Percentiles rank a stretch among this genome's conserved stretches.
phyloP scores from a whole-genome alignment of 805 yeast species.

The Saccharomycopsis babjevae region DNA sequence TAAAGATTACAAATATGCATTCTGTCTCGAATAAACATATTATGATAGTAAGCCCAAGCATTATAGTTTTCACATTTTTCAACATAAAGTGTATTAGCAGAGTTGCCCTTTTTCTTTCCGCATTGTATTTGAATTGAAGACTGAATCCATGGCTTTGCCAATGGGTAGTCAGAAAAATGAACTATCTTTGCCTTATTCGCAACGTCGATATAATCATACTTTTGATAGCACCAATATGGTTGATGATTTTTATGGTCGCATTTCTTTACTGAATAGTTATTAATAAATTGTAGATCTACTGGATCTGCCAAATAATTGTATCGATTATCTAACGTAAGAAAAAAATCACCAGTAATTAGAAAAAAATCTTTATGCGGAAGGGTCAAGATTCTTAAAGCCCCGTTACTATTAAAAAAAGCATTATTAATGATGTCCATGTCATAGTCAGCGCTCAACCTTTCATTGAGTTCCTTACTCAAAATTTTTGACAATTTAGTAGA shows the following conservation, averaged over 20 bases:
- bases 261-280: constrained; percentile 9
- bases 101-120: not conserved
- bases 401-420: not conserved
- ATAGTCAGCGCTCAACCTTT: constrained; percentile 30
- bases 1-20: constrained; percentile 7
- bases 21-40: constrained; percentile 15
- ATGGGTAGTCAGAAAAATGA: constrained; percentile 59
- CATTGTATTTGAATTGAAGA: constrained; percentile 7
- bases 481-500: constrained; percentile 23
- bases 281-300: constrained; percentile 26
- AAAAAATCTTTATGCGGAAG: constrained; percentile 46
- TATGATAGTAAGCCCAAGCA: constrained; percentile 17
- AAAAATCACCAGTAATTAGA: constrained; percentile 38
- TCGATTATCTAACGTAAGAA: constrained; percentile 25
- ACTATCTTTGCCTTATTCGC: constrained; percentile 30
- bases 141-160: constrained; percentile 54
- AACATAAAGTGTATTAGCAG: constrained; percentile 1
- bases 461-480: constrained; percentile 21
- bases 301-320: constrained; percentile 34
- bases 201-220: constrained; percentile 24
- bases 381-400: constrained; percentile 23
- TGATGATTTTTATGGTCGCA: constrained; percentile 18
- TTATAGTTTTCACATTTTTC: constrained; percentile 15
- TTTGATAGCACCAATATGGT: constrained; percentile 17
- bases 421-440: constrained; percentile 45